These are phyloP conservation scores for Eutypa lata DNA, from an alignment of 2,329 filamentous ascomycete genomes.

Conservation along the genomic window DNA sequence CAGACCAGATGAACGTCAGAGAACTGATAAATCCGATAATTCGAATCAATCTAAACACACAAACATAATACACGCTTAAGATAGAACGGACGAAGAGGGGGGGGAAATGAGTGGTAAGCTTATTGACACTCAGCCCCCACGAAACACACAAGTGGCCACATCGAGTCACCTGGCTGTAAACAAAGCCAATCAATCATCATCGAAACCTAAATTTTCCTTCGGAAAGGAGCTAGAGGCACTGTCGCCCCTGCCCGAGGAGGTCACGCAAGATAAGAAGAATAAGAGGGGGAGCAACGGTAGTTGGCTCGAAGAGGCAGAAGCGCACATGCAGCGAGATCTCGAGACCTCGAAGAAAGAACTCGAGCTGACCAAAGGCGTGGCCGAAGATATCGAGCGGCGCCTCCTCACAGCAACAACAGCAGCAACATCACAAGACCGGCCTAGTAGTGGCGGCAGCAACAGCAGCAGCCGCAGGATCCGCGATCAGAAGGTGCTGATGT, in stretches of 20 bases:
- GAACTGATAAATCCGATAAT: too few species aligned
- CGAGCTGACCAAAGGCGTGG: conserved; percentile 17
- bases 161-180: background rate
- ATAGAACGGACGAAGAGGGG: too few species aligned
- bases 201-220: conserved; percentile 7
- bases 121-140: background rate
- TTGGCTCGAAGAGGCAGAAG: conserved; percentile 18
- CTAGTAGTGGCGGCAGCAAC: background rate
- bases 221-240: conserved; percentile 4
- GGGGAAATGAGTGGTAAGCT: background rate
- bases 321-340: conserved; percentile 17
- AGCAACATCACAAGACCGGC: background rate
- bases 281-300: conserved; percentile 1
- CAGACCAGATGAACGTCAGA: too few species aligned
- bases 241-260: background rate
- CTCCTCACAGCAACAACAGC: background rate
- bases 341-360: conserved; percentile 23
- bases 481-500: conserved; percentile 17
- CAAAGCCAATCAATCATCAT: background rate
- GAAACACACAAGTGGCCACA: background rate
- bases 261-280: background rate
- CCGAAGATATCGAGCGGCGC: conserved; percentile 15
- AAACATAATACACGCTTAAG: too few species aligned
- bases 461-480: background rate
- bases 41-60: too few species aligned